Evolutionary conservation across 176 grass and related monocot genomes (phyloP).

Genomic region (Calamus simplicifolius): DNA sequence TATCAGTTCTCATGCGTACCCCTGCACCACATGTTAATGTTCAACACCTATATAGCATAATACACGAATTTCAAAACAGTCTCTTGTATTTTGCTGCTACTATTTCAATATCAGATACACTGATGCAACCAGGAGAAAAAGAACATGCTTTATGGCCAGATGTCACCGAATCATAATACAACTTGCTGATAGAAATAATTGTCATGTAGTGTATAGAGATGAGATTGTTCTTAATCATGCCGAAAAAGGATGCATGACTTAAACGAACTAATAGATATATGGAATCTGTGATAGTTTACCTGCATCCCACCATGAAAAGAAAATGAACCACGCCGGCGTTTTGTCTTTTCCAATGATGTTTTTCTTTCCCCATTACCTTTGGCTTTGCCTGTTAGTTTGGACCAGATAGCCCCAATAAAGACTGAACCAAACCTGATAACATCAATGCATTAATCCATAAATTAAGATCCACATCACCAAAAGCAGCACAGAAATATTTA

Average conservation of each 20-base stretch:
- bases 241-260: neutral
- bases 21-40: too few relatives aligned
- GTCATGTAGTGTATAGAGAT: too few relatives aligned
- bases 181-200: too few relatives aligned
- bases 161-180: too few relatives aligned
- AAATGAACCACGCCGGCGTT: conserved; percentile 69
- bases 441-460: conserved; percentile 21
- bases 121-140: too few relatives aligned
- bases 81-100: too few relatives aligned
- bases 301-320: conserved; percentile 98
- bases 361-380: conserved; percentile 30
- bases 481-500: conserved; percentile 1
- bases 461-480: conserved; percentile 10
- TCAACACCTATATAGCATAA: too few relatives aligned
- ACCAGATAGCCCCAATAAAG: conserved; percentile 64
- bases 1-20: too few relatives aligned
- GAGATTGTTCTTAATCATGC: too few relatives aligned
- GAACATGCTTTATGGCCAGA: too few relatives aligned
- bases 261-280: conserved; percentile 11
- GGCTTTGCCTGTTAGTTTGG: conserved; percentile 61
- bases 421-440: conserved; percentile 76
- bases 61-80: too few relatives aligned
- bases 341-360: conserved; percentile 44
- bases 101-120: too few relatives aligned
- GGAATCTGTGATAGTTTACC: conserved; percentile 31